These are phyloP conservation scores for Chionographis japonica DNA, from an alignment of 106 monocot genomes.

Conservation along the genomic window DNA sequence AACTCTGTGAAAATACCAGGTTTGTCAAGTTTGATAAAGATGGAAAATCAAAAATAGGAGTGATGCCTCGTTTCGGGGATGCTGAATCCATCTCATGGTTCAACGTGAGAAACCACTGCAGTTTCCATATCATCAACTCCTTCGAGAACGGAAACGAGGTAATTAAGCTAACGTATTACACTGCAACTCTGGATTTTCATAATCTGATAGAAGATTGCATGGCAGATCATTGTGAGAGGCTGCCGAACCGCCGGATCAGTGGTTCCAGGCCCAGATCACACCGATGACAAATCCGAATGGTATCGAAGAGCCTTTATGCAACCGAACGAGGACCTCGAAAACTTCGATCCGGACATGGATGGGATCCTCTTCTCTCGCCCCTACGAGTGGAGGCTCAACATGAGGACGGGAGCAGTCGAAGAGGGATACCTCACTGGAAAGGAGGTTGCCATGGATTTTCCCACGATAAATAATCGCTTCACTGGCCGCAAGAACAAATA, in stretches of 20 bases:
- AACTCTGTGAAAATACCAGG: background rate
- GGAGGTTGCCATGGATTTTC: conserved; percentile 24
- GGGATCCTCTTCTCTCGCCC: conserved; percentile 20
- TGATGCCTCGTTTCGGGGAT: conserved; percentile 37
- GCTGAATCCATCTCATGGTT: conserved; percentile 29
- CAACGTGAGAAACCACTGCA: conserved; percentile 14
- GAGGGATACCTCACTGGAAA: conserved; percentile 16
- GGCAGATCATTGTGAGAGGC: conserved; percentile 17
- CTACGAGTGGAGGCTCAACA: conserved; percentile 24
- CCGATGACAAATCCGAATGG: conserved; percentile 2
- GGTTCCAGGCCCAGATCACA: conserved; percentile 10
- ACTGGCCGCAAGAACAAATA: conserved; percentile 13
- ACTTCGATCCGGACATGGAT: conserved; percentile 17
- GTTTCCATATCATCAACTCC: conserved; percentile 28
- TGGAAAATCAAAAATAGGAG: conserved; percentile 21
- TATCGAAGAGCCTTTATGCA: conserved; percentile 16
- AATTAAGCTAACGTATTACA: background rate
- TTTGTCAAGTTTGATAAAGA: conserved; percentile 15
- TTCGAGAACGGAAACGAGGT: conserved; percentile 38
- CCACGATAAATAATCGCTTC: conserved; percentile 14
- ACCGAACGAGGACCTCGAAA: conserved; percentile 4
- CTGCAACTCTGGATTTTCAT: too few species aligned
- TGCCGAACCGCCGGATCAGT: conserved; percentile 9
- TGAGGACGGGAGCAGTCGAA: conserved; percentile 10
- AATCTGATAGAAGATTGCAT: background rate